phyloP scores from a whole-genome alignment of 1,284 basidiomycete species.

The Irpex sp. region DNA sequence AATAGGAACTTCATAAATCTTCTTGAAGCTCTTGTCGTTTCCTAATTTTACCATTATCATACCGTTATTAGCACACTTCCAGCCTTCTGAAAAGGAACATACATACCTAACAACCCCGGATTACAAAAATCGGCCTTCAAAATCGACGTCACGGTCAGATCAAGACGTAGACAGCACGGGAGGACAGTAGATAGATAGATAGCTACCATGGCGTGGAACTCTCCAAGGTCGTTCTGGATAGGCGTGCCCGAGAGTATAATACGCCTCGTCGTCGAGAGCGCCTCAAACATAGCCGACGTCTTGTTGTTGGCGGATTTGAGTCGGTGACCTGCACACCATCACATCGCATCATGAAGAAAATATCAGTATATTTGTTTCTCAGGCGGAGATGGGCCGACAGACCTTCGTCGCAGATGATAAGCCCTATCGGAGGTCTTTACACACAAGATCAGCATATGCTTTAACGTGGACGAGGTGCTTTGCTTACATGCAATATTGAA shows the following conservation, averaged over 20 bases:
- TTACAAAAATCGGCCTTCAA: constrained; percentile 88
- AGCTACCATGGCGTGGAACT: constrained; percentile 92
- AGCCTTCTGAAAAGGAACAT: constrained; percentile 11
- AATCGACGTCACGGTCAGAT: constrained; percentile 3
- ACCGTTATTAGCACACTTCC: background rate
- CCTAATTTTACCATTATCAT: constrained; percentile 35
- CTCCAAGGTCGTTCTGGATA: constrained; percentile 93
- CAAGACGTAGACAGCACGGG: background rate
- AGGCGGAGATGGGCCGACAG: too few species aligned
- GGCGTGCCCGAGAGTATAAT: constrained; percentile 96
- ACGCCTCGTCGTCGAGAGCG: constrained; percentile 69
- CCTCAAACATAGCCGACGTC: constrained; percentile 87
- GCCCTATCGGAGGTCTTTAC: constrained; percentile 78
- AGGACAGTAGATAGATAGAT: constrained; percentile 14
- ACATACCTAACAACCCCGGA: constrained; percentile 77
- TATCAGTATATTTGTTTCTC: too few species aligned
- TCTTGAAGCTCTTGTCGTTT: constrained; percentile 71
- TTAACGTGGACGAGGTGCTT: too few species aligned
- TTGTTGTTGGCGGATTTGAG: constrained; percentile 93
- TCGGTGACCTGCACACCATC: constrained; percentile 76
- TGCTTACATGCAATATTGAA: constrained; percentile 56
- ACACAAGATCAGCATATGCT: background rate
- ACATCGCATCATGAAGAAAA: too few species aligned
- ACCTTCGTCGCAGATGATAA: constrained; percentile 97
- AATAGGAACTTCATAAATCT: constrained; percentile 88